Conservation (phyloP, 1,284 basidiomycete species). For the Microbotryum intermedium region DNA sequence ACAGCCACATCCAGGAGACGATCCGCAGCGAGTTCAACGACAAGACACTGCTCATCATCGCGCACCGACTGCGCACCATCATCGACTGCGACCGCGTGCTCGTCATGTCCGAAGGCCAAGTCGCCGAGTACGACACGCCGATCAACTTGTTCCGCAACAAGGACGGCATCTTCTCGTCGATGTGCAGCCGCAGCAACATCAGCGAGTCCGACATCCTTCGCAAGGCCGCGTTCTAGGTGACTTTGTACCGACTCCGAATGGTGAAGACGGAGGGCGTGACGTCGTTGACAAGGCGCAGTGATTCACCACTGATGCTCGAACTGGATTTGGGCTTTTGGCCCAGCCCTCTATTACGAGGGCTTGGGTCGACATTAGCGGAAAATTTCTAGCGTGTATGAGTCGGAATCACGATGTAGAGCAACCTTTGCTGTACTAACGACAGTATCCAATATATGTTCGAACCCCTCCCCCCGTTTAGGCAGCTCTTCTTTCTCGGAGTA, state of each 20-base stretch:
- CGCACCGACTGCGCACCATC: slow-evolving; percentile 64
- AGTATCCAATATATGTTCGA: too few species aligned
- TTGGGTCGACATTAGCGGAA: too few species aligned
- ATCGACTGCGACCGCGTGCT: slow-evolving; percentile 66
- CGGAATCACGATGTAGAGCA: neutral
- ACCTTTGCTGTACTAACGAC: neutral
- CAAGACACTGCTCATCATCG: slow-evolving; percentile 47
- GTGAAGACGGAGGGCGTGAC: neutral
- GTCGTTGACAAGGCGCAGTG: neutral
- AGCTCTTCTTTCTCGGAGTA: too few species aligned
- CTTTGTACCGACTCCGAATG: neutral
- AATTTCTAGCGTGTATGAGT: neutral
- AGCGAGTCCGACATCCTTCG: neutral
- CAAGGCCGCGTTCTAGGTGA: neutral
- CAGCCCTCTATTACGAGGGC: neutral
- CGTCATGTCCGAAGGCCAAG: slow-evolving; percentile 61
- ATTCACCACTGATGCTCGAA: neutral
- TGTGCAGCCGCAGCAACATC: slow-evolving; percentile 2
- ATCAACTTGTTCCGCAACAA: slow-evolving; percentile 18
- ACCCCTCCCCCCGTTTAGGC: too few species aligned
- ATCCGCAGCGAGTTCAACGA: slow-evolving; percentile 71
- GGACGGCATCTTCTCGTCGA: slow-evolving; percentile 22
- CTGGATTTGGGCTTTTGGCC: neutral
- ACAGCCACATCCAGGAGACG: slow-evolving; percentile 75
- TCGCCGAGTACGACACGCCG: slow-evolving; percentile 51